Percentiles rank a stretch among this genome's conserved stretches.
These are phyloP conservation scores for Sutorius eximius DNA, from an alignment of 1,284 basidiomycete species.

Conservation along the genomic window DNA sequence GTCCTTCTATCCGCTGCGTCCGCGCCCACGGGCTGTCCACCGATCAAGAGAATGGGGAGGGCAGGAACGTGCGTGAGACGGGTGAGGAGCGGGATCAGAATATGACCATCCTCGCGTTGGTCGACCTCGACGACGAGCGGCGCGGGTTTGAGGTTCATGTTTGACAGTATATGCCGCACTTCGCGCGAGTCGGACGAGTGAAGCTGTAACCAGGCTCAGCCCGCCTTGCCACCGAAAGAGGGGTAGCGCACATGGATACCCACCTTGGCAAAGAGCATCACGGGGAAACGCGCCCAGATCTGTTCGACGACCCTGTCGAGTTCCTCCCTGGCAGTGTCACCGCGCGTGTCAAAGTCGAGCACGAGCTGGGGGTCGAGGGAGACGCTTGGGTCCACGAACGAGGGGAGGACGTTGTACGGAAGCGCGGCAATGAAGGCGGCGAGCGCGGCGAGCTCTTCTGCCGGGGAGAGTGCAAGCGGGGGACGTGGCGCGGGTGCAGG, in stretches of 20 bases:
- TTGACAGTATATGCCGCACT: slow-evolving; percentile 58
- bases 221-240: not conserved
- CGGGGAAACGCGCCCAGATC: slow-evolving; percentile 73
- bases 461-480: slow-evolving; percentile 47
- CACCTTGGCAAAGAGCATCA: slow-evolving; percentile 79
- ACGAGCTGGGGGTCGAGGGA: slow-evolving; percentile 79
- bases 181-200: slow-evolving; percentile 68
- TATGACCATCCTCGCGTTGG: slow-evolving; percentile 52
- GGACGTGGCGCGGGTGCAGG: slow-evolving; percentile 28
- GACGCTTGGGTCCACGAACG: slow-evolving; percentile 57
- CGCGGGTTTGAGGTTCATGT: slow-evolving; percentile 62
- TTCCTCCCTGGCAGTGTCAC: slow-evolving; percentile 55
- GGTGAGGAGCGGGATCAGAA: slow-evolving; percentile 47
- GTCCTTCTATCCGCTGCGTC: slow-evolving; percentile 37
- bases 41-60: slow-evolving; percentile 72
- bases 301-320: slow-evolving; percentile 54
- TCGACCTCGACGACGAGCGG: slow-evolving; percentile 78
- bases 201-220: slow-evolving; percentile 38
- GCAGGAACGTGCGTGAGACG: slow-evolving; percentile 56
- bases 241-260: slow-evolving; percentile 20
- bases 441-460: slow-evolving; percentile 77
- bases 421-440: slow-evolving; percentile 77
- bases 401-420: slow-evolving; percentile 76
- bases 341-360: slow-evolving; percentile 79
- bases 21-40: slow-evolving; percentile 59